Conservation (phyloP, 805 yeast species). For the Kluyveromyces nonfermentans region DNA sequence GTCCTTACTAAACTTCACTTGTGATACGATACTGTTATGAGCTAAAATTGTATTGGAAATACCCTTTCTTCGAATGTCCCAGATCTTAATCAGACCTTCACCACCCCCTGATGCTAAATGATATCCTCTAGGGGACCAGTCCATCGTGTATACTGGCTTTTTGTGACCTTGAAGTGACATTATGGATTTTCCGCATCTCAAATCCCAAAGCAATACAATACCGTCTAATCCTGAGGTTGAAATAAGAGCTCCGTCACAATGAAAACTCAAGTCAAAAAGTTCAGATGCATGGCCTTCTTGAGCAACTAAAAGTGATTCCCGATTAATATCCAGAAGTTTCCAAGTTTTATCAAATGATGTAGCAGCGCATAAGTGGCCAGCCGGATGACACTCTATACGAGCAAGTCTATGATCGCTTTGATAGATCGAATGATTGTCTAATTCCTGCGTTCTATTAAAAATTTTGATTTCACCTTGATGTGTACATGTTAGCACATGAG, state of each 20-base stretch:
- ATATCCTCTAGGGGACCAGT: conserved; percentile 70
- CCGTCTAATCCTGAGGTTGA: conserved; percentile 78
- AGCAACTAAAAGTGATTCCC: conserved; percentile 39
- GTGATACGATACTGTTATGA: conserved; percentile 65
- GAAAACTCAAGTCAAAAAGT: conserved; percentile 52
- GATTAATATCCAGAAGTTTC: conserved; percentile 73
- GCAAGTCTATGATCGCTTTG: conserved; percentile 44
- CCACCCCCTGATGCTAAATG: conserved; percentile 77
- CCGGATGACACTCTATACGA: conserved; percentile 56
- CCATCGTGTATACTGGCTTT: conserved; percentile 58
- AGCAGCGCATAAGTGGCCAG: conserved; percentile 44
- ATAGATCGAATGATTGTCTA: conserved; percentile 34
- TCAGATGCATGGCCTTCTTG: conserved; percentile 87
- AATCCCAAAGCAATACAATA: conserved; percentile 70
- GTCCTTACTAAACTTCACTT: conserved; percentile 40
- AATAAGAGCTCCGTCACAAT: conserved; percentile 67
- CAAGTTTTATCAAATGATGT: conserved; percentile 83
- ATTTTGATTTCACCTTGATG: conserved; percentile 35
- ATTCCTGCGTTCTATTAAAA: conserved; percentile 16
- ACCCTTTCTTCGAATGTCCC: conserved; percentile 66
- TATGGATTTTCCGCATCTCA: conserved; percentile 64
- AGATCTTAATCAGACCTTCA: conserved; percentile 68
- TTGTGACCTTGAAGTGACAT: conserved; percentile 57
- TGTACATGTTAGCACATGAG: conserved; percentile 36
- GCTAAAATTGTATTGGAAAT: conserved; percentile 48